Base-by-base conservation (phyloP, 805 yeast species). In the Peterozyma toletana region DNA sequence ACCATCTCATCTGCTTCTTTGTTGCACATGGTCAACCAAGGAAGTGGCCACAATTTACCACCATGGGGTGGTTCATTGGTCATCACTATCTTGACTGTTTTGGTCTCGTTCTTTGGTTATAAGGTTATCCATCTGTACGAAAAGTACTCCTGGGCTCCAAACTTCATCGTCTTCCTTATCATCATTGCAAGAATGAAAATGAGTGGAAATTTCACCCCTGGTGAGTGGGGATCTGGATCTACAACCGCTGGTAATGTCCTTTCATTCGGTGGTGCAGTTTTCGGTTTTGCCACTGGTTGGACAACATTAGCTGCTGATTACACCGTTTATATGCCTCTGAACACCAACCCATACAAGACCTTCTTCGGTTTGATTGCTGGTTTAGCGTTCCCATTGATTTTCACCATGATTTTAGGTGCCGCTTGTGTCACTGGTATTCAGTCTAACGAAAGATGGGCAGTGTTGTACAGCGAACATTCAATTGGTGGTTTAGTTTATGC, bases 351-450 rank as follows among this genome's bases (percentile, higher is more conserved):
- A 5, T 55, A 59, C 59, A 62, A 59, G 45, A 56, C 62, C 5
- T 56, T 54, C 42, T 29, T 49, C 21, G 49, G 59, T 18, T 57
- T 63, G 58, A 55, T 59, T 34, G 43, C 48, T 5, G 67, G 66
- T 9, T 53, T 62, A 46, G 51, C 55, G 27, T 14, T 55, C 9
- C 64, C 67, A 40, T 68, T 86, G 52, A 63, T 78, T 37, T 85
- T 86, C 70, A 75, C 86, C 50, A 70, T 82, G 79, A 73, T 78
- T 46, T 68, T 90, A 47, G 97, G 97, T 58, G 90, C 96, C 45
- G 96, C 96, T 42, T 73, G 85, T 53, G 82, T 80, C 50, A 77
- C 86, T 47, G 93, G 89, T 58, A 71, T 76, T 38, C 57, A 63
- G 43, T 71, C 73, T 41, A 63, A 64, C 47, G 56, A 57, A 5